Conservation (phyloP, 345 rosid species). For the Corymbia maculata region DNA sequence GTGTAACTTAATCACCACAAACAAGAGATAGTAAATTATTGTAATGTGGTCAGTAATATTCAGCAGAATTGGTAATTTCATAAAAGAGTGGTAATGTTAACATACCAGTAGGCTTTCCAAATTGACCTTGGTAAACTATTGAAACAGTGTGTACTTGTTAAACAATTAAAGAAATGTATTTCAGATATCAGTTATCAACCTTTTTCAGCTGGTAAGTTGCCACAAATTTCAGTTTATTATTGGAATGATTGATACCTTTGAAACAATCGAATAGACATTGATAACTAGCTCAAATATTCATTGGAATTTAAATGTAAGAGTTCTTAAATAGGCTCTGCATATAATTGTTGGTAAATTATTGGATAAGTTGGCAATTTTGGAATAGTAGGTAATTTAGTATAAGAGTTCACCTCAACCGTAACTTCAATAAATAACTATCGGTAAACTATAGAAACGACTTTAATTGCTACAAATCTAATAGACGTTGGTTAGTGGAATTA, state of each 20-base stretch:
- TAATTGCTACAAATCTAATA: neutral
- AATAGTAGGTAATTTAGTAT: neutral
- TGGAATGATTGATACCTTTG: neutral
- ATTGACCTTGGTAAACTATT: neutral
- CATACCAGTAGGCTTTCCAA: neutral
- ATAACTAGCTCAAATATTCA: neutral
- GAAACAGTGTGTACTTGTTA: neutral
- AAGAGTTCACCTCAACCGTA: neutral
- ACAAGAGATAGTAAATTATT: neutral
- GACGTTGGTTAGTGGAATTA: neutral
- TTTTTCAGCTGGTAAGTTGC: neutral
- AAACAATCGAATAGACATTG: neutral
- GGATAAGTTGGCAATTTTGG: neutral
- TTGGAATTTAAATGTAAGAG: neutral
- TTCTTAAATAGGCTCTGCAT: too few relatives aligned
- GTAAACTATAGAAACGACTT: neutral
- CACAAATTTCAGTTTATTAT: neutral
- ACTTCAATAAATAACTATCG: neutral
- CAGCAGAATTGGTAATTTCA: neutral
- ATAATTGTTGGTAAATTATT: neutral
- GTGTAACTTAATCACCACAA: neutral
- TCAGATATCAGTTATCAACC: neutral
- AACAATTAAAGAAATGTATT: too few relatives aligned
- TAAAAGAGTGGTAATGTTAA: neutral
- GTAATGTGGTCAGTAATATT: neutral